phyloP scores from a whole-genome alignment of 1,284 basidiomycete species.

The Ustilago cynodontis region DNA sequence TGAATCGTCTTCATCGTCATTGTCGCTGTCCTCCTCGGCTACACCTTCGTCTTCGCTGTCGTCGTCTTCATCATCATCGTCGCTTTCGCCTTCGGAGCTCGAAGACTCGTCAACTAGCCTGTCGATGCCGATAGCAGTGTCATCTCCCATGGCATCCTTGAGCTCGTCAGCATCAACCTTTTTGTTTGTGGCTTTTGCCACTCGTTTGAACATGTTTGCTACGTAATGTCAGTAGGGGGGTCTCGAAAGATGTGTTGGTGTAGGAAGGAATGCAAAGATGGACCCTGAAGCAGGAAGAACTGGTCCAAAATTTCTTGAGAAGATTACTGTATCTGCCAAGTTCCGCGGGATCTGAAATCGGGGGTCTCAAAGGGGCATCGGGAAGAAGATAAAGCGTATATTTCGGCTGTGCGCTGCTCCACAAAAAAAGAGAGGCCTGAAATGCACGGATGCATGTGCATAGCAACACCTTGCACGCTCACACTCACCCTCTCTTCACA shows the following conservation, averaged over 20 bases:
- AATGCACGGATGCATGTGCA: conserved; percentile 21
- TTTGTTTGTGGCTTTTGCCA: conserved; percentile 37
- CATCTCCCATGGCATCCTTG: conserved; percentile 37
- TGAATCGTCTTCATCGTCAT: conserved; percentile 6
- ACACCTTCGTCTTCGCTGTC: conserved; percentile 16
- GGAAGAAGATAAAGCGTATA: conserved; percentile 20
- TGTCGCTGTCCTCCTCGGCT: conserved; percentile 13
- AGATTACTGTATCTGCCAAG: conserved; percentile 10
- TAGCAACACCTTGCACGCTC: not conserved
- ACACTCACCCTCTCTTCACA: not conserved
- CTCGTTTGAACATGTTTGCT: conserved; percentile 47
- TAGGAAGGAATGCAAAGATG: not conserved
- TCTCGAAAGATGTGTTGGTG: not conserved
- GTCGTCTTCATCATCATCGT: conserved; percentile 21
- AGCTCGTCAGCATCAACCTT: conserved; percentile 34
- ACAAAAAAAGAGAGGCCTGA: not conserved
- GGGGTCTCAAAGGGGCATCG: conserved; percentile 1
- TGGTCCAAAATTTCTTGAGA: conserved; percentile 20
- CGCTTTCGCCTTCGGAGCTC: conserved; percentile 38
- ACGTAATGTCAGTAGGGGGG: not conserved
- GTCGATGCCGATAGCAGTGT: conserved; percentile 49
- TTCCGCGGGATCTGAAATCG: conserved; percentile 10
- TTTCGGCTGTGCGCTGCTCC: not conserved
- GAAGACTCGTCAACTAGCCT: conserved; percentile 49
- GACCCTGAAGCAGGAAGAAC: conserved; percentile 19